Percentiles rank a stretch among this genome's conserved stretches.
phyloP scores from a whole-genome alignment of 1,284 basidiomycete genomes.

The Testicularia cyperi region DNA sequence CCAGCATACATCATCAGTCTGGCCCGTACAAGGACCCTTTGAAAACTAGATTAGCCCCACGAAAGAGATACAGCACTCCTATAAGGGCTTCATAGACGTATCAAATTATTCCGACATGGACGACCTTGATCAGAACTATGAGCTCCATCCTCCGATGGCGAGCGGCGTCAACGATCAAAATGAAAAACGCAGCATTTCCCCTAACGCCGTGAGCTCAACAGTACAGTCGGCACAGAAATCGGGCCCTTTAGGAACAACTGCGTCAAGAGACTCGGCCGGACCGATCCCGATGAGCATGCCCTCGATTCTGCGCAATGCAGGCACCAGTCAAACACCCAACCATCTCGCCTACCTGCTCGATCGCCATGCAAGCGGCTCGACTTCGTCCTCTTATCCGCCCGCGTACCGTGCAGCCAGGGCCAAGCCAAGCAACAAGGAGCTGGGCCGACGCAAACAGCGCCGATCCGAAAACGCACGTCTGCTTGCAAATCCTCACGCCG shows the following conservation, averaged over 20 bases:
- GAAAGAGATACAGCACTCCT: too few relatives aligned
- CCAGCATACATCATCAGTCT: too few relatives aligned
- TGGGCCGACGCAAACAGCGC: slow-evolving; percentile 28
- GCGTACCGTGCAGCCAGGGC: not conserved
- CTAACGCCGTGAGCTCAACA: not conserved
- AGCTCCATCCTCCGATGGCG: slow-evolving; percentile 10
- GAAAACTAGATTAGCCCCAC: too few relatives aligned
- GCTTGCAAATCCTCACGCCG: slow-evolving; percentile 41
- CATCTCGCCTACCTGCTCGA: slow-evolving; percentile 12
- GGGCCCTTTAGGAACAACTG: not conserved
- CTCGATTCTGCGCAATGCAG: slow-evolving; percentile 23
- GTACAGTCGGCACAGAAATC: not conserved
- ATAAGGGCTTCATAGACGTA: too few relatives aligned
- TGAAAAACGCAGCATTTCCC: not conserved
- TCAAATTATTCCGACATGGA: too few relatives aligned
- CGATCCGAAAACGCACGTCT: slow-evolving; percentile 39
- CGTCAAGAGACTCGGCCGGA: not conserved
- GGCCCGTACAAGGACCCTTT: too few relatives aligned
- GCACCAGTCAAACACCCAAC: not conserved
- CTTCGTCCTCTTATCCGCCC: slow-evolving; percentile 16
- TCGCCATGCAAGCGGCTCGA: not conserved
- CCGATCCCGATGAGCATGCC: slow-evolving; percentile 35
- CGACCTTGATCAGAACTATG: slow-evolving; percentile 1
- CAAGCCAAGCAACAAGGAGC: slow-evolving; percentile 1
- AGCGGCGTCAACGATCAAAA: not conserved